These are phyloP conservation scores for Macrolepiota albuminosa DNA, from an alignment of 768 basidiomycete genomes.

Conservation along the genomic window DNA sequence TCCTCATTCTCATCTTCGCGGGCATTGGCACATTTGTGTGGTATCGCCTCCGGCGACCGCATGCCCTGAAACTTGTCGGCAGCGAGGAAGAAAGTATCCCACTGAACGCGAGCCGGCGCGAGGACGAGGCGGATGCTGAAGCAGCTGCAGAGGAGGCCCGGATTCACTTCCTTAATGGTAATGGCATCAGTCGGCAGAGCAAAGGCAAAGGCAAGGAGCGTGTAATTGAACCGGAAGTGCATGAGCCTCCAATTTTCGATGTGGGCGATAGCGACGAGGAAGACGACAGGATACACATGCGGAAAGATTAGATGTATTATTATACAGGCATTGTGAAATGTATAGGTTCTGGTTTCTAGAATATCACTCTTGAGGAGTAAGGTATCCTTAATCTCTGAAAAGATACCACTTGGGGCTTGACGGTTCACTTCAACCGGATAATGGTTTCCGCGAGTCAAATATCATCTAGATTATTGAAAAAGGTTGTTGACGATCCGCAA, in stretches of 20 bases:
- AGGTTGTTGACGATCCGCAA: constrained; percentile 59
- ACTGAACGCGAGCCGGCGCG: constrained; percentile 42
- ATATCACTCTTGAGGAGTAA: background rate
- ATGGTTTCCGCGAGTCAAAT: background rate
- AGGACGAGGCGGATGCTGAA: constrained; percentile 33
- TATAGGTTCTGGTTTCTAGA: background rate
- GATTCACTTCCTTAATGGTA: constrained; percentile 12
- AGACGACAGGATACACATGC: constrained; percentile 27
- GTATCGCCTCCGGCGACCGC: constrained; percentile 57
- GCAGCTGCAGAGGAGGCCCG: constrained; percentile 25
- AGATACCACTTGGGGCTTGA: background rate
- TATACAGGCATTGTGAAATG: background rate
- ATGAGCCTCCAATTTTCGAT: constrained; percentile 45
- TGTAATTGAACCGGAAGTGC: constrained; percentile 25
- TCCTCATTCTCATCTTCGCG: constrained; percentile 67
- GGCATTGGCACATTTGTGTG: constrained; percentile 75
- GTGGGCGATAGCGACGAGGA: constrained; percentile 54
- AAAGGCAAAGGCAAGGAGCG: constrained; percentile 56
- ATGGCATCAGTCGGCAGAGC: constrained; percentile 16
- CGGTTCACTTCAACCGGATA: background rate
- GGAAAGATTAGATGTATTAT: constrained; percentile 3
- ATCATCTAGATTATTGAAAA: constrained; percentile 31
- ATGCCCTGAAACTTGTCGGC: constrained; percentile 33
- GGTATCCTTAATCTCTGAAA: background rate
- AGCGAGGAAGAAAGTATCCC: constrained; percentile 68